Evolutionary conservation across 2,329 filamentous ascomycete species (phyloP).

Genomic region (Ophiostoma fasciatum): DNA sequence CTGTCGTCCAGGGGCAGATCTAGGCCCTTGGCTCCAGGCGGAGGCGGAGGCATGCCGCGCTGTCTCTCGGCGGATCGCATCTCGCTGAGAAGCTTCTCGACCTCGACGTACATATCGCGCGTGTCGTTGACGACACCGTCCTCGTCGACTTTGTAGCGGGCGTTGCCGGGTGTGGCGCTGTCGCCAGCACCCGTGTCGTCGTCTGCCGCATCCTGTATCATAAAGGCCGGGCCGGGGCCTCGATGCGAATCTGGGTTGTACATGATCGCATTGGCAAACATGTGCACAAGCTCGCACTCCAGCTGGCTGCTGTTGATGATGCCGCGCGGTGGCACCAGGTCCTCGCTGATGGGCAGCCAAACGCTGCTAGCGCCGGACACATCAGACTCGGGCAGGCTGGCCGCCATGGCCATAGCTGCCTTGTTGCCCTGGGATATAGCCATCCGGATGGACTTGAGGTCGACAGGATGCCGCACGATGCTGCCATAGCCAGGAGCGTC

Average conservation of each 20-base stretch:
- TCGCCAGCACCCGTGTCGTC: conserved; percentile 15
- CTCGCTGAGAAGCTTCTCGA: conserved; percentile 62
- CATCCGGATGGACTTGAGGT: conserved; percentile 63
- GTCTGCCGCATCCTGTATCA: conserved; percentile 25
- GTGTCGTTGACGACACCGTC: conserved; percentile 81
- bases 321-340: conserved; percentile 70
- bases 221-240: conserved; percentile 50
- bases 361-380: conserved; percentile 36
- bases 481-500: conserved; percentile 64
- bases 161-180: conserved; percentile 24
- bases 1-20: conserved; percentile 6
- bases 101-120: conserved; percentile 76
- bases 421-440: conserved; percentile 61
- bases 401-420: conserved; percentile 44
- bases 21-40: conserved; percentile 12
- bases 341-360: conserved; percentile 54
- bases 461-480: conserved; percentile 59
- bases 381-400: conserved; percentile 44
- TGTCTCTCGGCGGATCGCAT: conserved; percentile 60
- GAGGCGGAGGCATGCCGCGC: conserved; percentile 23
- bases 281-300: conserved; percentile 84
- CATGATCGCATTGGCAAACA: conserved; percentile 98
- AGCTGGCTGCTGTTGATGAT: conserved; percentile 90
- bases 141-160: conserved; percentile 56
- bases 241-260: conserved; percentile 77